These are phyloP conservation scores for Edhazardia aedis DNA, from an alignment of 371 early-diverging fungal genomes.

Conservation along the genomic window DNA sequence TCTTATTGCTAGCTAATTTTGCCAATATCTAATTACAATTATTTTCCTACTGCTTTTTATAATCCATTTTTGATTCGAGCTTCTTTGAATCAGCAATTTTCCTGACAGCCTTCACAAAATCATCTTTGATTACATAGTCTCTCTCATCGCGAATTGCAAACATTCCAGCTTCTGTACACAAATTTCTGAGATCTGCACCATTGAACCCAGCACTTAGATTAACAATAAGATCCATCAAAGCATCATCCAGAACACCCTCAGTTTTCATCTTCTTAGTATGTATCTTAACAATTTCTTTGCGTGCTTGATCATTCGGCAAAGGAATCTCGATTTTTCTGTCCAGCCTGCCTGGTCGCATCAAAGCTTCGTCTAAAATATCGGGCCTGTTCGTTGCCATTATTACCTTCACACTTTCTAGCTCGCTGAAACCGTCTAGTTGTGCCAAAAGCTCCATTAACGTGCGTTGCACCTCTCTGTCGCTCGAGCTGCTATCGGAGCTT, in stretches of 20 bases:
- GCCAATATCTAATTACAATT: too few relatives aligned
- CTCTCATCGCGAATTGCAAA: conserved; percentile 95
- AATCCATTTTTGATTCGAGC: conserved; percentile 84
- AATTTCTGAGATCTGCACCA: conserved; percentile 92
- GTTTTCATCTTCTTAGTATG: conserved; percentile 73
- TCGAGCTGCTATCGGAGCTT: conserved; percentile 88
- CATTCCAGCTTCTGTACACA: conserved; percentile 98
- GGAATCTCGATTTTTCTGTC: conserved; percentile 97
- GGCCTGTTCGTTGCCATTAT: conserved; percentile 99
- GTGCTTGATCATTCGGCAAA: conserved; percentile 62
- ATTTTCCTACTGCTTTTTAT: too few relatives aligned
- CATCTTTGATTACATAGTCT: conserved; percentile 83
- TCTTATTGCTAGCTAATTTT: too few relatives aligned
- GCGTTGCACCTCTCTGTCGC: conserved; percentile 96
- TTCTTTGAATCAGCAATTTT: conserved; percentile 93
- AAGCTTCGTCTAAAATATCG: conserved; percentile 88
- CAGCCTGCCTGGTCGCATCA: conserved; percentile 82
- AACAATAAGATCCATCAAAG: conserved; percentile 68
- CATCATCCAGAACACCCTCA: conserved; percentile 68
- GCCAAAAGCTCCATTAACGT: conserved; percentile 95
- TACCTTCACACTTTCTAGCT: conserved; percentile 82
- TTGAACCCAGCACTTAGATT: conserved; percentile 93
- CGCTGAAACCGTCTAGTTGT: conserved; percentile 98
- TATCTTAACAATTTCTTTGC: conserved; percentile 85
- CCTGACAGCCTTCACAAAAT: conserved; percentile 94